Evolutionary conservation across 2,329 filamentous ascomycete species (phyloP).

Genomic region (Annulohypoxylon truncatum): DNA sequence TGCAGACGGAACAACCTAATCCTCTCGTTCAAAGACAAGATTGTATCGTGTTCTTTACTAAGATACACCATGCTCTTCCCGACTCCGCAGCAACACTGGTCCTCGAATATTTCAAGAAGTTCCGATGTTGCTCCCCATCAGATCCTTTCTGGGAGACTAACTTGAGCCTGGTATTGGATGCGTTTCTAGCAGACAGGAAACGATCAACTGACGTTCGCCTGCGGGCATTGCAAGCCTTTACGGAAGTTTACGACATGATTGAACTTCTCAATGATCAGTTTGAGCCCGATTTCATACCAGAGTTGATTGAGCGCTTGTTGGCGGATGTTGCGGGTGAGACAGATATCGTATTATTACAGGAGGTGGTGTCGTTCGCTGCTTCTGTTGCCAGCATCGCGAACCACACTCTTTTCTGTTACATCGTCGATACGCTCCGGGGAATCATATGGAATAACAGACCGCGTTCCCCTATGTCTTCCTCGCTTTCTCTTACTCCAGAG

Average conservation of each 20-base stretch:
- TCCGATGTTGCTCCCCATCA: conserved; percentile 77
- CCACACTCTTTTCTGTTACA: conserved; percentile 67
- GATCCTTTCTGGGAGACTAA: conserved; percentile 76
- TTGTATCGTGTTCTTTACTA: conserved; percentile 74
- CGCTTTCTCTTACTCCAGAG: conserved; percentile 43
- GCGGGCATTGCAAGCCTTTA: conserved; percentile 69
- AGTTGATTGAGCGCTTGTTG: conserved; percentile 71
- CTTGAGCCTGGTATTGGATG: conserved; percentile 67
- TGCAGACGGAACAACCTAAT: conserved; percentile 53
- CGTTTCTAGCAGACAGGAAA: conserved; percentile 71
- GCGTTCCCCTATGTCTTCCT: conserved; percentile 55
- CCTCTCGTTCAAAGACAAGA: conserved; percentile 72
- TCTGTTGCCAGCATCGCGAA: conserved; percentile 72
- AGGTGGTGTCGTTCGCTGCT: conserved; percentile 72
- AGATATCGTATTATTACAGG: conserved; percentile 72
- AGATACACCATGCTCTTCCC: conserved; percentile 70
- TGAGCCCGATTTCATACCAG: conserved; percentile 66
- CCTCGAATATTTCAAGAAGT: conserved; percentile 75
- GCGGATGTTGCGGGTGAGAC: conserved; percentile 70
- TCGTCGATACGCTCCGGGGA: conserved; percentile 63
- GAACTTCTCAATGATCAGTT: conserved; percentile 69
- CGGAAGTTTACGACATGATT: conserved; percentile 68
- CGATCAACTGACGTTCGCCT: conserved; percentile 73
- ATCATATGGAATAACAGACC: conserved; percentile 63
- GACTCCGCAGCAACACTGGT: conserved; percentile 73